Evolutionary conservation across 306 rosid species (phyloP).

Genomic region (Castanopsis chinensis): DNA sequence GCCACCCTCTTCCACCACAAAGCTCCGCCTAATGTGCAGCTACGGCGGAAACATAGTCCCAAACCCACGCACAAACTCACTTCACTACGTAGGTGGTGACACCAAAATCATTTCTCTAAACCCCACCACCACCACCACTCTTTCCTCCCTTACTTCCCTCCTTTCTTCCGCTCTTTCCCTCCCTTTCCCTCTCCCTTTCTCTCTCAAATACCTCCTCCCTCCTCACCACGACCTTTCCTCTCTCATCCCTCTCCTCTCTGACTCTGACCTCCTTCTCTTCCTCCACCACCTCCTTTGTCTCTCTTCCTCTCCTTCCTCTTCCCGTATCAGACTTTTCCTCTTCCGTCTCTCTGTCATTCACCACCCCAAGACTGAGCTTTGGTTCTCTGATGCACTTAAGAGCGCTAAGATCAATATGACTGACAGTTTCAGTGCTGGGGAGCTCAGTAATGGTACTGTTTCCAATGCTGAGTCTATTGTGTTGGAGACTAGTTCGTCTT

Average conservation of each 20-base stretch:
- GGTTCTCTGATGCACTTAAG: conserved; percentile 61
- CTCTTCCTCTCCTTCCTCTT: conserved; percentile 6
- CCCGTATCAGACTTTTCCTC: conserved; percentile 52
- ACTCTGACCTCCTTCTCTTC: conserved; percentile 39
- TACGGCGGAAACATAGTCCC: conserved; percentile 54
- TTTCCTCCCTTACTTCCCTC: conserved; percentile 37
- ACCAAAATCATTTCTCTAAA: conserved; percentile 49
- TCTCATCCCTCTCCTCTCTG: conserved; percentile 44
- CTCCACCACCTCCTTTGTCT: conserved; percentile 40
- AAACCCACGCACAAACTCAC: conserved; percentile 37
- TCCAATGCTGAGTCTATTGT: conserved; percentile 42
- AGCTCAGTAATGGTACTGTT: conserved; percentile 5
- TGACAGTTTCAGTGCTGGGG: conserved; percentile 1
- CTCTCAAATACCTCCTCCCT: conserved; percentile 60
- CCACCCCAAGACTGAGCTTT: conserved; percentile 58
- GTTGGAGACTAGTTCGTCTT: conserved; percentile 54
- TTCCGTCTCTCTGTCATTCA: conserved; percentile 29
- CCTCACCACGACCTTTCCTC: conserved; percentile 51
- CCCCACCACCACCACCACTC: conserved; percentile 25
- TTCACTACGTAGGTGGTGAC: conserved; percentile 62
- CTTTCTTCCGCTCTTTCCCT: conserved; percentile 41
- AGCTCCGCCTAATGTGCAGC: conserved; percentile 68
- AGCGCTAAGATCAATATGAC: conserved; percentile 27
- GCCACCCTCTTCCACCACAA: conserved; percentile 5
- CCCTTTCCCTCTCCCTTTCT: conserved; percentile 21